Evolutionary conservation across 75 land plant species (phyloP), one percentile per base, ranked within the genome.

Genomic region (Selaginella tamariscina): DNA sequence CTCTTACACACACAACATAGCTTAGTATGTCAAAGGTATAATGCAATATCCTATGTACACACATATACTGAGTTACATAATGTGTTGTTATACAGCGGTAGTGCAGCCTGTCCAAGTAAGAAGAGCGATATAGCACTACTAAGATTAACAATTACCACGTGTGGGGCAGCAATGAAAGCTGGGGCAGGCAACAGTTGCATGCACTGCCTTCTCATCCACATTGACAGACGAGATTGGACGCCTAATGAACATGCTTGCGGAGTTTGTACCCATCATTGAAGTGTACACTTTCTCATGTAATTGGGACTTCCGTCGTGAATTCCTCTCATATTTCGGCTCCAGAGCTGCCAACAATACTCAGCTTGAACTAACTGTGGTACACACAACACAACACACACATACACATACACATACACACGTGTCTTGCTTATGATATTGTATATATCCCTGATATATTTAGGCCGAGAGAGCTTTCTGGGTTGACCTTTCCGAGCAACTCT

Each of bases 161-260:
- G 79, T 64, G 98, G 83, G 20, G 83, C 98, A 67, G 71, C 88
- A 21, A 81, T 71, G 55, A 89, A 89, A 70, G n/a, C 88, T 93
- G 70, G 98, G 98, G n/a, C 75, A 83, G 31, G 80, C 90, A 62
- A 90, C 83, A 79, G 77, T 93, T 66, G 86, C 95, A 44, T 89
- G 91, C 67, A 33, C 85, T 29, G 82, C 75, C 21, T 89, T 84
- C 64, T 81, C 70, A 69, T 81, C 88, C 22, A 68, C 79, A 21
- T 67, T 89, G 54, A 83, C 84, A 1, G 98, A 93, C 22, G 70
- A 72, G 54, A 86, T 81, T 67, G 87, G 86, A 32, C 78, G 84
- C 80, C 70, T 86, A 68, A 89, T 93, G 98, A 84, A 89, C 62
- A 82, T 74, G 80, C 77, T 89, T 56, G 80, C 83, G 44, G 87